These are phyloP conservation scores for Hypoxylon crocopeplum DNA, from an alignment of 495 filamentous ascomycete genomes.

Conservation along the genomic window DNA sequence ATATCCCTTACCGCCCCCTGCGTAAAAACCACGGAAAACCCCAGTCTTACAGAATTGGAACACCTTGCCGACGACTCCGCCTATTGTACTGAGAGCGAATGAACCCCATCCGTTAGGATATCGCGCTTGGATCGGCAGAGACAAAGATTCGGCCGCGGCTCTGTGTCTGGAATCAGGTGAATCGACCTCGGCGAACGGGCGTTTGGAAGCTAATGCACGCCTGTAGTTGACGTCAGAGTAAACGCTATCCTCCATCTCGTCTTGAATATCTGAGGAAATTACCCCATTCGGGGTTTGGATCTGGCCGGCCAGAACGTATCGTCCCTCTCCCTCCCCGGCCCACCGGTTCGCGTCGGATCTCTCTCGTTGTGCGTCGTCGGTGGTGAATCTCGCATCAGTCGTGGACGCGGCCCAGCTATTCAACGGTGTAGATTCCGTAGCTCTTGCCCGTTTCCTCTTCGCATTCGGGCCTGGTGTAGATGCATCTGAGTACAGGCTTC, in stretches of 20 bases:
- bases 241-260: constrained; percentile 55
- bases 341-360: constrained; percentile 28
- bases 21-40: constrained; percentile 82
- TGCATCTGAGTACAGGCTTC: constrained; percentile 54
- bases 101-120: constrained; percentile 51
- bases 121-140: constrained; percentile 9
- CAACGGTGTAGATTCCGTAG: constrained; percentile 40
- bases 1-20: constrained; percentile 80
- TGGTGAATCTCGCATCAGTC: constrained; percentile 34
- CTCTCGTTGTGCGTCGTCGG: constrained; percentile 11
- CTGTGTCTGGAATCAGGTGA: constrained; percentile 12
- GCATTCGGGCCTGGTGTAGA: constrained; percentile 34
- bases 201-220: constrained; percentile 51
- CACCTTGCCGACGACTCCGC: constrained; percentile 74
- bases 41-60: constrained; percentile 80
- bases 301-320: constrained; percentile 65
- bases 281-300: constrained; percentile 65
- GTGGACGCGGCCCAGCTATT: constrained; percentile 41
- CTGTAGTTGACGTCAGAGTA: constrained; percentile 64
- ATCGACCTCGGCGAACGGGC: constrained; percentile 37
- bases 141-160: constrained; percentile 6
- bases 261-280: constrained; percentile 54
- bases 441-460: constrained; percentile 51
- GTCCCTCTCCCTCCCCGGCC: constrained; percentile 29
- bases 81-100: constrained; percentile 52